phyloP scores from a whole-genome alignment of 805 yeast species.

The Priceomyces haplophilus region DNA sequence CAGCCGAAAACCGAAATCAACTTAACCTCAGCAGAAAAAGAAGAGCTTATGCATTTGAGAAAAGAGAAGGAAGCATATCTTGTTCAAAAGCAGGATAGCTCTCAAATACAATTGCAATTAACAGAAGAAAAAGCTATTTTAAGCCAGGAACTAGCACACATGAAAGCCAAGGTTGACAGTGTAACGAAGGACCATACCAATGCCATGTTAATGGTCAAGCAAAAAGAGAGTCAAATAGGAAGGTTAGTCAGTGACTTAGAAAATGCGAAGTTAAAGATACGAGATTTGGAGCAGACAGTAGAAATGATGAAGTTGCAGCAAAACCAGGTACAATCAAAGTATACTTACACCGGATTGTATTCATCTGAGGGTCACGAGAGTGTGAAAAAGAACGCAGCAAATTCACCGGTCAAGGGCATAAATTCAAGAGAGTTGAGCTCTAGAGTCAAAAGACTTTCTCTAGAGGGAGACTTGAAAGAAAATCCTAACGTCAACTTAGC shows the following conservation, averaged over 20 bases:
- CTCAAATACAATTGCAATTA: constrained; percentile 24
- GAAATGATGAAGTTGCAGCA: constrained; percentile 29
- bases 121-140: constrained; percentile 21
- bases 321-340: constrained; percentile 11
- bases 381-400: not conserved
- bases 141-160: constrained; percentile 22
- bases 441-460: constrained; percentile 38
- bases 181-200: constrained; percentile 51
- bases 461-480: constrained; percentile 23
- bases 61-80: constrained; percentile 52
- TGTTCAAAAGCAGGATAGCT: constrained; percentile 22
- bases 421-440: constrained; percentile 38
- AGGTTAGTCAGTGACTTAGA: constrained; percentile 63
- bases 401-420: constrained; percentile 7
- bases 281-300: constrained; percentile 50
- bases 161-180: constrained; percentile 34
- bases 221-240: constrained; percentile 66
- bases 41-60: constrained; percentile 50
- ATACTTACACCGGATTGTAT: constrained; percentile 2
- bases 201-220: constrained; percentile 51
- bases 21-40: constrained; percentile 26
- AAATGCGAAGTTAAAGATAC: constrained; percentile 48
- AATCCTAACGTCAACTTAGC: constrained; percentile 2
- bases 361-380: constrained; percentile 1
- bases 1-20: constrained; percentile 8